Evolutionary conservation across 768 basidiomycete species (phyloP).

Genomic region (Sistotremastrum suecicum): DNA sequence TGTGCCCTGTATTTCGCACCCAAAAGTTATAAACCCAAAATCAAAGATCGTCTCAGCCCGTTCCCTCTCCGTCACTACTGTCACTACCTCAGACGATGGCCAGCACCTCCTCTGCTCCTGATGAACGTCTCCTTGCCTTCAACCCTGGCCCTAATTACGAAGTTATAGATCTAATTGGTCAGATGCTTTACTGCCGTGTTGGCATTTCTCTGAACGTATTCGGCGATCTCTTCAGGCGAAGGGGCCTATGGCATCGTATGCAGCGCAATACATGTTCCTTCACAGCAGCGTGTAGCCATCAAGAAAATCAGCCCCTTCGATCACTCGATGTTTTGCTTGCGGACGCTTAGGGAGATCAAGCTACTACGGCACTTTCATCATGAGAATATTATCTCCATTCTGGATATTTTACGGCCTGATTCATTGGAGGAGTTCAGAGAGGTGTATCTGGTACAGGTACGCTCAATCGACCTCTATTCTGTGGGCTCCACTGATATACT

Average conservation of each 20-base stretch:
- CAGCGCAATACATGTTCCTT: conserved; percentile 66
- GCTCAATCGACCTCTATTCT: conserved; percentile 23
- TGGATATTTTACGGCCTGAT: conserved; percentile 81
- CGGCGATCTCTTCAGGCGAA: conserved; percentile 36
- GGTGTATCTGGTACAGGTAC: conserved; percentile 62
- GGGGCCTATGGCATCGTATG: conserved; percentile 91
- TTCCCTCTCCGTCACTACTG: too few species aligned
- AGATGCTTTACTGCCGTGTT: too few species aligned
- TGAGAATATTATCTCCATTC: conserved; percentile 87
- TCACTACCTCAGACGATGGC: too few species aligned
- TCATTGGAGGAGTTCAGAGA: conserved; percentile 71
- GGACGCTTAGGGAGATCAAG: conserved; percentile 82
- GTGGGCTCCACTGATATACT: neutral
- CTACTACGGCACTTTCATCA: conserved; percentile 77
- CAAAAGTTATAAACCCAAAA: too few species aligned
- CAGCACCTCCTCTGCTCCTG: too few species aligned
- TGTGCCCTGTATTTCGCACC: too few species aligned
- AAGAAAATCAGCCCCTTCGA: conserved; percentile 94
- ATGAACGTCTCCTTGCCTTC: too few species aligned
- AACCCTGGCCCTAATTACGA: too few species aligned
- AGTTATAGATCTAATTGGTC: too few species aligned
- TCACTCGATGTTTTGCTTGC: conserved; percentile 83
- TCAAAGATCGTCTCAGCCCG: too few species aligned
- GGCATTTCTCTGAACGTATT: too few species aligned
- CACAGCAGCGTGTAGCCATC: conserved; percentile 81